phyloP scores from a whole-genome alignment of 805 yeast genomes.

The Kuraishia ogatae region DNA sequence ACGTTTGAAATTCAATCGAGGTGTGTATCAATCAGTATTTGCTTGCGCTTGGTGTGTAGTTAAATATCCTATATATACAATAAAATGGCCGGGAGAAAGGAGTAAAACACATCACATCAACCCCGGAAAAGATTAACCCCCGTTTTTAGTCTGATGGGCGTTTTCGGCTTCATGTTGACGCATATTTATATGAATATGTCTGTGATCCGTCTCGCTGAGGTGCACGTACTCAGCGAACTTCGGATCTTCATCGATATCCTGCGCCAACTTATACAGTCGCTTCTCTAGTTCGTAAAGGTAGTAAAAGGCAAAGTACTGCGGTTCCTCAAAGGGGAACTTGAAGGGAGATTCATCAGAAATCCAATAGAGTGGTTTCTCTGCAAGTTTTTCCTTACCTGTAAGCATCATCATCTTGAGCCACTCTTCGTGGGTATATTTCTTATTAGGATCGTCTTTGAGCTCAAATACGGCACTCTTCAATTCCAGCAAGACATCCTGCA shows the following conservation, averaged over 20 bases:
- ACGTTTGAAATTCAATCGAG: too few species aligned
- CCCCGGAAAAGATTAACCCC: too few species aligned
- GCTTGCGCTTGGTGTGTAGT: too few species aligned
- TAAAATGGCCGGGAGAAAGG: too few species aligned
- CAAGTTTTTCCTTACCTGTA: slow-evolving; percentile 16
- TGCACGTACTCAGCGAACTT: not conserved
- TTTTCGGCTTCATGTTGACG: not conserved
- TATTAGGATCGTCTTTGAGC: slow-evolving; percentile 29
- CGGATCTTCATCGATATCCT: not conserved
- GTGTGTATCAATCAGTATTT: too few species aligned
- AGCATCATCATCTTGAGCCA: slow-evolving; percentile 36
- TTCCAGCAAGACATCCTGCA: slow-evolving; percentile 20
- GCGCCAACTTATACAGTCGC: not conserved
- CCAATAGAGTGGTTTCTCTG: slow-evolving; percentile 41
- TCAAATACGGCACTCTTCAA: slow-evolving; percentile 23
- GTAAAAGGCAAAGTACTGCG: slow-evolving; percentile 40
- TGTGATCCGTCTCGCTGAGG: not conserved
- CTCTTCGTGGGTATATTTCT: slow-evolving; percentile 37
- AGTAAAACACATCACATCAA: too few species aligned
- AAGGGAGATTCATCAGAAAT: slow-evolving; percentile 59
- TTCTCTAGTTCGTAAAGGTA: slow-evolving; percentile 16
- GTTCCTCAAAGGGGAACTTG: slow-evolving; percentile 59
- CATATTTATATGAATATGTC: not conserved
- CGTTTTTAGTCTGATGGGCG: not conserved
- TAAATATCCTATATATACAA: too few species aligned